Evolutionary conservation across 768 basidiomycete genomes (phyloP).

Genomic region (Lactarius psammicola): DNA sequence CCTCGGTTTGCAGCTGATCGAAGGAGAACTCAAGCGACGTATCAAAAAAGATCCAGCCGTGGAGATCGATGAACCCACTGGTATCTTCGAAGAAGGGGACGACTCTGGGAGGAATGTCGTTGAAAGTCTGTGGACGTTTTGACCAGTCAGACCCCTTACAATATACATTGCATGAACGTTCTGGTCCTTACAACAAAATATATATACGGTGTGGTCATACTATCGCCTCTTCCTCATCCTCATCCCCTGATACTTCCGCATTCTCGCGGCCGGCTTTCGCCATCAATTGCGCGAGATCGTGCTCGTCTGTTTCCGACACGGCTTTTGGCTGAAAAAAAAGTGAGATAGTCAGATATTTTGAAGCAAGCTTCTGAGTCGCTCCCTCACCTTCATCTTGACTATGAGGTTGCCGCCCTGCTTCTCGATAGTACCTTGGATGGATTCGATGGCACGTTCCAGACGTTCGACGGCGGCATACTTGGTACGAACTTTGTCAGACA

Average conservation of each 20-base stretch:
- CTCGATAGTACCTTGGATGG: conserved; percentile 82
- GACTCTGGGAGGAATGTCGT: conserved; percentile 35
- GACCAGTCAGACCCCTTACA: conserved; percentile 9
- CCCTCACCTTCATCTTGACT: conserved; percentile 92
- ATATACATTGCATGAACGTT: conserved; percentile 12
- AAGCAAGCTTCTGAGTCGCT: background rate
- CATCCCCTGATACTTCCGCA: conserved; percentile 93
- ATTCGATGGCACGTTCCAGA: conserved; percentile 90
- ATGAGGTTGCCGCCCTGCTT: conserved; percentile 80
- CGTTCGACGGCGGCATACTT: conserved; percentile 88
- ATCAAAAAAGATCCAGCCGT: conserved; percentile 76
- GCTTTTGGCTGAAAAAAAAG: conserved; percentile 77
- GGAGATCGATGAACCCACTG: conserved; percentile 33
- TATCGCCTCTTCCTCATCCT: conserved; percentile 59
- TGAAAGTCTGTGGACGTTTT: conserved; percentile 38
- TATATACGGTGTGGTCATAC: conserved; percentile 5
- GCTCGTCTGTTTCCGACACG: conserved; percentile 95
- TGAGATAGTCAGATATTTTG: background rate
- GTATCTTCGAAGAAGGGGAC: conserved; percentile 25
- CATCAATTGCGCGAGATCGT: conserved; percentile 96
- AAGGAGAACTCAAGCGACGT: conserved; percentile 75
- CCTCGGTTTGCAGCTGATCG: conserved; percentile 61
- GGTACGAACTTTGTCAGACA: conserved; percentile 3
- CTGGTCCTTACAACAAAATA: conserved; percentile 3
- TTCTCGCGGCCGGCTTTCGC: conserved; percentile 92